Conservation (phyloP, 2,329 filamentous ascomycete genomes). For the Diplodia seriata region DNA sequence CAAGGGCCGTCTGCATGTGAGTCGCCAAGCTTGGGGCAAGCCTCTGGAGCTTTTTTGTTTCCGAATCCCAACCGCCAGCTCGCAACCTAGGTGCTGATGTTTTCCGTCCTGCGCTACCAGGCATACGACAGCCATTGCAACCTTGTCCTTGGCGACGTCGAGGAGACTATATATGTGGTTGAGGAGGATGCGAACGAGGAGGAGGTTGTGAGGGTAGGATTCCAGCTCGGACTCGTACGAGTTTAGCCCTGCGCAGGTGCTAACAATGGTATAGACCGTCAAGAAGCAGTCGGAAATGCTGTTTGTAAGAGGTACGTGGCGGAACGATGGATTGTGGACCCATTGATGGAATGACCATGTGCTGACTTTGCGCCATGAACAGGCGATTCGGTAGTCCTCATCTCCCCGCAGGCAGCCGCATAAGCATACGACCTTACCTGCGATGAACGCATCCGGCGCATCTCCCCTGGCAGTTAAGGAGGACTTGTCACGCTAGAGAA, state of each 20-base stretch:
- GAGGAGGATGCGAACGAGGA: constrained; percentile 86
- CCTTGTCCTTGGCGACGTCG: constrained; percentile 91
- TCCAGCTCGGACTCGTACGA: neutral
- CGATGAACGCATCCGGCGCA: neutral
- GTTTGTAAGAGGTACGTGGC: constrained; percentile 83
- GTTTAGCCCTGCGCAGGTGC: neutral
- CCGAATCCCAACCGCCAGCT: constrained; percentile 1
- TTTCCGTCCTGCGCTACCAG: constrained; percentile 55
- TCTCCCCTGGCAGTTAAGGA: neutral
- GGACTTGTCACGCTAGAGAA: neutral
- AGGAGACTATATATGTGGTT: constrained; percentile 94
- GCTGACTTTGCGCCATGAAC: constrained; percentile 21
- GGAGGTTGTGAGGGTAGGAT: constrained; percentile 47
- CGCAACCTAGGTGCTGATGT: constrained; percentile 11
- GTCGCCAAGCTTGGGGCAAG: constrained; percentile 32
- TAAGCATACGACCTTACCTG: constrained; percentile 7
- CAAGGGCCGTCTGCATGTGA: constrained; percentile 90
- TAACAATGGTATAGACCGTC: constrained; percentile 68
- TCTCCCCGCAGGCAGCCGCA: constrained; percentile 48
- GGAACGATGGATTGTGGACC: constrained; percentile 31
- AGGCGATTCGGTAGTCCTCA: constrained; percentile 60
- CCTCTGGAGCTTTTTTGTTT: neutral
- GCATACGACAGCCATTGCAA: constrained; percentile 99
- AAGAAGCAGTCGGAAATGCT: constrained; percentile 99
- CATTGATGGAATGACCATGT: constrained; percentile 30